phyloP scores from a whole-genome alignment of 2,329 filamentous ascomycete genomes.

The Sporothrix humicola region DNA sequence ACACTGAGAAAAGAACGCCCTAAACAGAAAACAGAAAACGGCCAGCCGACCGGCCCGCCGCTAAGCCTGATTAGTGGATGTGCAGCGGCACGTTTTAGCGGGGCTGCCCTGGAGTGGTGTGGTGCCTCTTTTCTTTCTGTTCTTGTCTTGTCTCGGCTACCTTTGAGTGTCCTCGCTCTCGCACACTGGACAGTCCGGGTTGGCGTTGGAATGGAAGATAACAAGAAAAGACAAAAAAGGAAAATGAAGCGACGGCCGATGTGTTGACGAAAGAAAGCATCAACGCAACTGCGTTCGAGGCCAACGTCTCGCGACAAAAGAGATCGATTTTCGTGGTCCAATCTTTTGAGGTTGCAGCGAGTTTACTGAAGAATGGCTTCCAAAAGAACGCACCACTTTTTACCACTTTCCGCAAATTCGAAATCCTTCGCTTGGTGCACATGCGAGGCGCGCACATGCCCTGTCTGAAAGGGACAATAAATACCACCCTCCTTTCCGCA shows the following conservation, averaged over 20 bases:
- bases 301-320: no score
- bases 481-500: neutral
- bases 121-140: neutral
- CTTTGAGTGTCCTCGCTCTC: no score
- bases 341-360: no score
- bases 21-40: neutral
- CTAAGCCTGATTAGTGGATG: slow-evolving; percentile 2
- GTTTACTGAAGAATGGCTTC: no score
- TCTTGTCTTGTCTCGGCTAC: neutral
- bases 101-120: neutral
- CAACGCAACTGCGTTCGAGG: no score
- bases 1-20: neutral
- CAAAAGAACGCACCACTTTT: no score
- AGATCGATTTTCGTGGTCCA: no score
- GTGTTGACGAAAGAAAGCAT: no score
- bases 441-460: neutral
- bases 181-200: no score
- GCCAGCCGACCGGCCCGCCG: slow-evolving; percentile 23
- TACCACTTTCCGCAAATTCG: neutral
- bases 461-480: neutral
- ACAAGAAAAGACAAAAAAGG: neutral
- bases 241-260: neutral
- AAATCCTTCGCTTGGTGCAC: neutral
- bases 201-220: neutral
- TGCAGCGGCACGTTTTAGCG: slow-evolving; percentile 7